Percentiles rank a stretch among this genome's conserved stretches.
Conservation (phyloP, 2,329 filamentous ascomycete genomes). For the Arthrinium puccinioides region DNA sequence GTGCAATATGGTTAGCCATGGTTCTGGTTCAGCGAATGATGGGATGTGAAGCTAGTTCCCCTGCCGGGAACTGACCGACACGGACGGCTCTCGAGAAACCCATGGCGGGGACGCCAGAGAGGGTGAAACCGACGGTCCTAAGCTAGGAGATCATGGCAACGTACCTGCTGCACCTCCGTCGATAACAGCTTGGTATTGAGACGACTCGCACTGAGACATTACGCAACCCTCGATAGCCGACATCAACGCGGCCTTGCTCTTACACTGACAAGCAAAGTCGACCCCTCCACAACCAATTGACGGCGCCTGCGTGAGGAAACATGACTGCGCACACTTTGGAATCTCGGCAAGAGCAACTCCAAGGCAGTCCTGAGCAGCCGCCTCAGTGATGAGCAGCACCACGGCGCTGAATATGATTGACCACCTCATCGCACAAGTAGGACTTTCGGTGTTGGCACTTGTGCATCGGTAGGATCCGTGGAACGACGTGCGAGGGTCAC, state of each 20-base stretch:
- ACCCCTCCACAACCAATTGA: constrained; percentile 20
- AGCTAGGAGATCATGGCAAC: constrained; percentile 3
- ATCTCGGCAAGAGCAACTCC: constrained; percentile 11
- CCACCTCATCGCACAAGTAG: no score
- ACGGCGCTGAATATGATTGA: no score
- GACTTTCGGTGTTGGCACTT: no score
- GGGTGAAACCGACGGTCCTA: no score
- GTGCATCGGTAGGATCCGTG: no score
- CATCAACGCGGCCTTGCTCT: constrained; percentile 19
- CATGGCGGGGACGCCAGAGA: no score
- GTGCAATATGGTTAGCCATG: no score
- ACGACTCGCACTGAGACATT: constrained; percentile 13
- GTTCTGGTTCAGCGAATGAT: no score
- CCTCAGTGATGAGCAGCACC: not conserved
- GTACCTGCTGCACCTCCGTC: constrained; percentile 20
- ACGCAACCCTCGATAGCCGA: constrained; percentile 25
- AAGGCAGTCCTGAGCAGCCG: constrained; percentile 5
- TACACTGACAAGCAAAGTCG: constrained; percentile 24
- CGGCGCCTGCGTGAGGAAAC: constrained; percentile 21
- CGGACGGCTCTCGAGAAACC: no score
- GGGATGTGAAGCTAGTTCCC: no score
- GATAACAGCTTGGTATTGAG: constrained; percentile 21
- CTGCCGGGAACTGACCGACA: no score
- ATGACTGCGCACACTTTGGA: constrained; percentile 22
- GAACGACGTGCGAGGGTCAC: no score